Conservation (phyloP, 2,329 filamentous ascomycete species). For the Ceratocystis cubensis region DNA sequence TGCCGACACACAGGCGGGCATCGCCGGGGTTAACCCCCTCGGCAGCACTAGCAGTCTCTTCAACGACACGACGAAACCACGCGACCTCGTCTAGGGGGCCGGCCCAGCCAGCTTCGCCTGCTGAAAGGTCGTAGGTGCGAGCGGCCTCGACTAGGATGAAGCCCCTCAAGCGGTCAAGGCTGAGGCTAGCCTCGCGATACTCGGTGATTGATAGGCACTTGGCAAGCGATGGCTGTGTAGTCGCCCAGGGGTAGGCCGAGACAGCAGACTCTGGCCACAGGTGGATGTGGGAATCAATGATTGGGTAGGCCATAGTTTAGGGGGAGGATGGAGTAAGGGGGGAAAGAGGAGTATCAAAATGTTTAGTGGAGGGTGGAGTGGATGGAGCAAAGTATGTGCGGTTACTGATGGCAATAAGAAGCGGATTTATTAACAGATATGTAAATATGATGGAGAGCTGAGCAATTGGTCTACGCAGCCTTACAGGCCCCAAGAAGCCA, state of each 20-base stretch:
- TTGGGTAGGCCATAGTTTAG: conserved; percentile 35
- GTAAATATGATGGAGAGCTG: too few species aligned
- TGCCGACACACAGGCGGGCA: conserved; percentile 49
- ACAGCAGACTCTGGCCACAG: conserved; percentile 63
- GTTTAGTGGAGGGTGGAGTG: too few species aligned
- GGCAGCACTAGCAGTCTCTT: conserved; percentile 42
- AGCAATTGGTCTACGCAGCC: too few species aligned
- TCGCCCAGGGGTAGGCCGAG: conserved; percentile 57
- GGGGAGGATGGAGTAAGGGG: not conserved
- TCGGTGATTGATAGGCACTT: conserved; percentile 52
- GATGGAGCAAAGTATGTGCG: too few species aligned
- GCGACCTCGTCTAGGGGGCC: conserved; percentile 59
- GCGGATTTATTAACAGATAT: too few species aligned
- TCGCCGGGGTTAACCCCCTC: conserved; percentile 42
- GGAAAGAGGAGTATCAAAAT: not conserved
- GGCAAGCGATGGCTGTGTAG: conserved; percentile 44
- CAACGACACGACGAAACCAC: conserved; percentile 53
- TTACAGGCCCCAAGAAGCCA: not conserved
- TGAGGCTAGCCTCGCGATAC: conserved; percentile 40
- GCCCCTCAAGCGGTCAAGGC: conserved; percentile 41
- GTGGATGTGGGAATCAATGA: conserved; percentile 88
- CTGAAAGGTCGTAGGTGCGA: conserved; percentile 47
- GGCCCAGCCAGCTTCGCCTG: conserved; percentile 43
- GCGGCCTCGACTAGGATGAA: conserved; percentile 80
- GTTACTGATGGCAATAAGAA: too few species aligned